phyloP scores from a whole-genome alignment of 768 basidiomycete species.

The Boletus fagicola region DNA sequence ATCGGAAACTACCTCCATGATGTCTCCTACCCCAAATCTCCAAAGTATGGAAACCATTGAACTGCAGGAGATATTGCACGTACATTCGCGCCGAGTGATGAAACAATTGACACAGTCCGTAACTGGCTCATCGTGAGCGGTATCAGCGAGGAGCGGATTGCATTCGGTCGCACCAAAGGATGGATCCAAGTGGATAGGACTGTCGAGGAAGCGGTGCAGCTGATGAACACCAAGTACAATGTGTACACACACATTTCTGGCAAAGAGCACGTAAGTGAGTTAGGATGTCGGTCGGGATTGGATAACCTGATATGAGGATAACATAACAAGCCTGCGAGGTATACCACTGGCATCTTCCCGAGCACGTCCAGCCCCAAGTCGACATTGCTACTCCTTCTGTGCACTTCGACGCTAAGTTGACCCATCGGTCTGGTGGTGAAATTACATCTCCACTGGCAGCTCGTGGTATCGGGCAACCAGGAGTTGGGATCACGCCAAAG shows the following conservation, averaged over 20 bases:
- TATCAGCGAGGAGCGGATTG: neutral
- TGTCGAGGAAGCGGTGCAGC: neutral
- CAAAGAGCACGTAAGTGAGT: neutral
- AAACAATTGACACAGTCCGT: neutral
- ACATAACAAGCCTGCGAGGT: neutral
- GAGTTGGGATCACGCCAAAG: neutral
- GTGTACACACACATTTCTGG: neutral
- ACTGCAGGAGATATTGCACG: conserved; percentile 14
- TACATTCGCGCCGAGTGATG: neutral
- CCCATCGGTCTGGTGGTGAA: neutral
- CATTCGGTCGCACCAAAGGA: neutral
- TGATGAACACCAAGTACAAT: neutral
- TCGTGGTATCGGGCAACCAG: neutral
- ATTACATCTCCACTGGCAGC: neutral
- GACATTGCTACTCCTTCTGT: neutral
- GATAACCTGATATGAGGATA: neutral
- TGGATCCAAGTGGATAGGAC: neutral
- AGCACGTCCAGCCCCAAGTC: neutral
- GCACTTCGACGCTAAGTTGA: neutral
- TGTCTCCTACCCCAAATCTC: conserved; percentile 35
- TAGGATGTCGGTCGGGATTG: neutral
- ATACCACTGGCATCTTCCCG: neutral
- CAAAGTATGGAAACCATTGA: conserved; percentile 34
- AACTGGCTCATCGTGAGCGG: neutral
- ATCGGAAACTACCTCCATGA: conserved; percentile 25